Evolutionary conservation across 148 eudicot species (phyloP), one percentile per base, ranked within the genome.

Genomic region (Cornus suecica): DNA sequence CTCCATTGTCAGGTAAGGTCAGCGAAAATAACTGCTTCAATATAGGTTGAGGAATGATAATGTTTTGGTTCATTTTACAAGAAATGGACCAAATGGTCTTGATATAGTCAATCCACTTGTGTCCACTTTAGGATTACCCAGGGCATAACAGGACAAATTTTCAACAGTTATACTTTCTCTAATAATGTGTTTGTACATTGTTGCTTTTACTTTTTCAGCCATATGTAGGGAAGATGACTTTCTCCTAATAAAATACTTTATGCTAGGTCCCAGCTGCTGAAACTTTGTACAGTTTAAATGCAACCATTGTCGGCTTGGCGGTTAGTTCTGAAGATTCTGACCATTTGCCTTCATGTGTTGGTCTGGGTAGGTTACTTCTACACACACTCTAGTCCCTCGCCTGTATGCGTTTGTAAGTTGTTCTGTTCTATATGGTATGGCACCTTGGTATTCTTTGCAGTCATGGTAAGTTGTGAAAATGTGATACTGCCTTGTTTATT

Each of bases 241-340:
- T 65, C n/a, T 72, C 34, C 24, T 67, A 9, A 65, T 65, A 60
- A 18, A 41, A 63, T 74, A 58, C 51, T 84, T 28, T 61, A n/a
- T 76, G 32, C 56, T 65, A 93, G 98, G 88, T 93, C 25, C 86
- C 94, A 73, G 72, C 56, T 69, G 74, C 85, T 78, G 98, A 93
- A 84, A 82, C 84, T 29, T 84, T 85, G 77, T 87, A 88, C 86
- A 89, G 96, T 72, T 77, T 89, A 87, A 93, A 93, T 87, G 98
- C 92, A 71, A 84, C 92, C 63, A 81, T 91, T 52, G 86, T 91
- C 76, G 98, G 98, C 78, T 84, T 93, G 81, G 98, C 92, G 27
- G 84, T 87, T 76, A 82, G 87, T 78, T 74, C 87, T 69, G 87
- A 74, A 81, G 85, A 76, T 29, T 76, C 83, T 72, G 88, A 87